Evolutionary conservation across 306 rosid species (phyloP).

Genomic region (Coriaria nepalensis): DNA sequence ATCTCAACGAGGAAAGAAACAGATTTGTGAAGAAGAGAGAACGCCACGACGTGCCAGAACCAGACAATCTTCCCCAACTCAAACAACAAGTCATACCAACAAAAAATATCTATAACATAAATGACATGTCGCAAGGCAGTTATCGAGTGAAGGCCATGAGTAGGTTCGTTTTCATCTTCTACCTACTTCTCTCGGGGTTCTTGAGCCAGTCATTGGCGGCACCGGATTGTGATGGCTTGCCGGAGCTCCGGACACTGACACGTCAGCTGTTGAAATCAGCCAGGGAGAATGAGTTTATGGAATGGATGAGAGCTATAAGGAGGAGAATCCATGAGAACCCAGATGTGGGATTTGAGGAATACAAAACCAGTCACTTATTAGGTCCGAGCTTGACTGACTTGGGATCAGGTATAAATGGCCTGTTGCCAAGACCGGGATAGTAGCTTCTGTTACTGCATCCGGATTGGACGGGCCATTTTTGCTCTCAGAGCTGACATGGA

Average conservation of each 20-base stretch:
- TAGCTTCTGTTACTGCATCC: conserved; percentile 17
- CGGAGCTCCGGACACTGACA: conserved; percentile 20
- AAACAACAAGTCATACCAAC: too few relatives aligned
- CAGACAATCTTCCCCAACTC: too few relatives aligned
- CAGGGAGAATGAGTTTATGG: conserved; percentile 21
- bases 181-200: not conserved
- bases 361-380: conserved; percentile 27
- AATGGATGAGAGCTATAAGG: conserved; percentile 29
- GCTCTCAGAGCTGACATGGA: conserved; percentile 41
- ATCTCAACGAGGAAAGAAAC: too few relatives aligned
- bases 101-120: too few relatives aligned
- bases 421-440: conserved; percentile 28
- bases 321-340: conserved; percentile 34
- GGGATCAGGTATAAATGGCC: conserved; percentile 28
- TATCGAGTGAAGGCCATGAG: too few relatives aligned
- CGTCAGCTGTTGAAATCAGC: conserved; percentile 19
- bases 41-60: too few relatives aligned
- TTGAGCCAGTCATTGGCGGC: not conserved
- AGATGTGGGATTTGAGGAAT: conserved; percentile 30
- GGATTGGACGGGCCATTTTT: conserved; percentile 24
- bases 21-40: too few relatives aligned
- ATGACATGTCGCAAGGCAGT: too few relatives aligned
- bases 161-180: too few relatives aligned
- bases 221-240: not conserved
- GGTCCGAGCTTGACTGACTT: conserved; percentile 30